Base-by-base conservation (phyloP, 1,284 basidiomycete species). In the Fistulina hepatica region DNA sequence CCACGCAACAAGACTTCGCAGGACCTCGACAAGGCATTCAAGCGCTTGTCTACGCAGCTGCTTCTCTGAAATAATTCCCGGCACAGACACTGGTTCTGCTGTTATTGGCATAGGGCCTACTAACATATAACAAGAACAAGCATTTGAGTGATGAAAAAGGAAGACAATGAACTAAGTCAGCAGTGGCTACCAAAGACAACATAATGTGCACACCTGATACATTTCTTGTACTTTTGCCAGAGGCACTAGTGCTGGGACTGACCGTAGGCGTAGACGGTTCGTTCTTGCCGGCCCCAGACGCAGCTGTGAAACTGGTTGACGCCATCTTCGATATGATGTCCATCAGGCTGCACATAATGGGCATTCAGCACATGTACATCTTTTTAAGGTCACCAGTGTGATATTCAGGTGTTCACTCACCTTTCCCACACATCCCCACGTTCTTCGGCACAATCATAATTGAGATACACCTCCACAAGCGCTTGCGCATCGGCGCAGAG, bases 401-500 rank as follows among this genome's bases (percentile, higher is more conserved):
- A 33, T n/a, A n/a, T n/a, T n/a, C n/a, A n/a, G n/a, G n/a, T n/a
- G 42, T 10, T 17, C 15, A 61, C 73, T 49, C 51, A 88, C 81
- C 89, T 84, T 54, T 97, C 93, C 57, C 97, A 97, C 41, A 97
- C 93, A 53, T 94, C 93, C 6, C 74, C 72, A 4, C 91, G 88
- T 39, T 89, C 79, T 45, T 88, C 77, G 54, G 97, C 93, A 55
- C 93, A 97, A 52, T 97, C 93, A 54, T 97, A 97, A 59, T 97
- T 97, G 58, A 97, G 77, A 61, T 97, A 97, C 41, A 97, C 80
- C 57, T 97, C 93, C 17, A 97, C 93, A 12, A 97, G 67, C 6
- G 92, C 91, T 57, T 97, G 93, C 1, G 93, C 91, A 52, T 97
- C 92, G 56, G 93, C 84, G 52, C 85, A 92, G 11, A 97, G 65